Percentiles rank a stretch among this genome's conserved stretches.
These are phyloP conservation scores for Panellus pusillus DNA, from an alignment of 768 basidiomycete species.

Conservation along the genomic window DNA sequence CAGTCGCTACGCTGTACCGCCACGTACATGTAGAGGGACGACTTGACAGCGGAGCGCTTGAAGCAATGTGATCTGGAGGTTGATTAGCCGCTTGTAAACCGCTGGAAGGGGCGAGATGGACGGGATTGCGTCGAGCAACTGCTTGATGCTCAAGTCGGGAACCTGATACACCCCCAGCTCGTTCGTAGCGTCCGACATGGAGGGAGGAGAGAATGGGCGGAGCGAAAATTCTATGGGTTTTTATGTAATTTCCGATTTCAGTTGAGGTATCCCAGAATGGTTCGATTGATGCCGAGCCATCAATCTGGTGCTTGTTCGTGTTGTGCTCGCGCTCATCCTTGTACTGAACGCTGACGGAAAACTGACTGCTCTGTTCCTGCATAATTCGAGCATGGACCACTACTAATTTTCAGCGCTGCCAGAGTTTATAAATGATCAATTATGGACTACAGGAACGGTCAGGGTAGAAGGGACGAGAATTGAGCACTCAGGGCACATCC, in stretches of 20 bases:
- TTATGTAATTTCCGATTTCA: too few species aligned
- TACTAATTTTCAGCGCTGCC: too few species aligned
- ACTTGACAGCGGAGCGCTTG: constrained; percentile 82
- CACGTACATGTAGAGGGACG: constrained; percentile 70
- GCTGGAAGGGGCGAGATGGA: constrained; percentile 36
- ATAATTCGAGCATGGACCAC: too few species aligned
- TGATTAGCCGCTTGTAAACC: neutral
- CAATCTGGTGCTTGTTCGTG: too few species aligned
- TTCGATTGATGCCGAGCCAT: neutral
- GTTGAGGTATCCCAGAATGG: neutral
- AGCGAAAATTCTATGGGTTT: neutral
- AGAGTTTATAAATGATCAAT: too few species aligned
- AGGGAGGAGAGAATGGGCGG: constrained; percentile 1
- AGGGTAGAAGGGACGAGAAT: too few species aligned
- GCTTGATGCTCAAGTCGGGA: constrained; percentile 86
- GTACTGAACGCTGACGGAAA: too few species aligned
- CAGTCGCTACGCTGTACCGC: constrained; percentile 19
- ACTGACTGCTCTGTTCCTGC: too few species aligned
- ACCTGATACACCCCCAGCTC: constrained; percentile 67
- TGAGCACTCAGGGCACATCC: too few species aligned
- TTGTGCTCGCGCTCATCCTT: too few species aligned
- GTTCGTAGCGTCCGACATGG: constrained; percentile 12
- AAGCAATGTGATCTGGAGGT: constrained; percentile 74
- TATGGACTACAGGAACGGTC: too few species aligned
- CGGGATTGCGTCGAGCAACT: constrained; percentile 83